Conservation (phyloP, 1,139 yeast genomes). For the Diutina siamensis region DNA sequence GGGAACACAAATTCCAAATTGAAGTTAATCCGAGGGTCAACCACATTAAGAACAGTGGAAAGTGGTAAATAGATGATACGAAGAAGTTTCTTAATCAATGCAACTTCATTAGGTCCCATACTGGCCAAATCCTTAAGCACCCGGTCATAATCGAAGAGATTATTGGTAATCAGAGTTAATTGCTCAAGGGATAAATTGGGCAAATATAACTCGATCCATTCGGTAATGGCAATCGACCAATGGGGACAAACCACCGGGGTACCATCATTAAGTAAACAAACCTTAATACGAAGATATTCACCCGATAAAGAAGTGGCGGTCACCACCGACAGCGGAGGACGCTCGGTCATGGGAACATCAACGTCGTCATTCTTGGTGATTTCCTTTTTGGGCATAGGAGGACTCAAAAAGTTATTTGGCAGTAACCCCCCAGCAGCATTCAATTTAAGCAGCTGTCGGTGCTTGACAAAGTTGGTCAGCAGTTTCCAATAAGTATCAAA, state of each 20-base stretch:
- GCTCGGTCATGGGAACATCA: neutral
- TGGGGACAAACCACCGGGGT: slow-evolving; percentile 76
- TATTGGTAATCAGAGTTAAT: slow-evolving; percentile 29
- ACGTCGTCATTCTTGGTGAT: neutral
- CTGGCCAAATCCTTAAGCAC: slow-evolving; percentile 29
- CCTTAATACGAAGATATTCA: slow-evolving; percentile 57
- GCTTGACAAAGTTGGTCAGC: slow-evolving; percentile 38
- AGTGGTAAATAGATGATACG: slow-evolving; percentile 47
- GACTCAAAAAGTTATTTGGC: slow-evolving; percentile 30
- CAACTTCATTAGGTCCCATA: slow-evolving; percentile 27
- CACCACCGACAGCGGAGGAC: slow-evolving; percentile 42
- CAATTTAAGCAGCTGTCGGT: slow-evolving; percentile 19
- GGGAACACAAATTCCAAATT: slow-evolving; percentile 79
- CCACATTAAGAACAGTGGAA: slow-evolving; percentile 40
- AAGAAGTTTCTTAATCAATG: slow-evolving; percentile 27
- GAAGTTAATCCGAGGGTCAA: slow-evolving; percentile 52
- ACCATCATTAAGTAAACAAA: slow-evolving; percentile 70
- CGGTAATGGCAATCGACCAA: slow-evolving; percentile 49
- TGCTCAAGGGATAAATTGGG: slow-evolving; percentile 34
- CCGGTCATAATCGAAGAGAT: slow-evolving; percentile 30
- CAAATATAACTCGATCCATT: slow-evolving; percentile 41
- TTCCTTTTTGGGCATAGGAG: slow-evolving; percentile 11
- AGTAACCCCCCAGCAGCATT: slow-evolving; percentile 33
- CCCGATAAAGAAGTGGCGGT: slow-evolving; percentile 90
- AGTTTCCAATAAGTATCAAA: slow-evolving; percentile 97